phyloP scores from a whole-genome alignment of 306 rosid species.

The Castanospermum australe region DNA sequence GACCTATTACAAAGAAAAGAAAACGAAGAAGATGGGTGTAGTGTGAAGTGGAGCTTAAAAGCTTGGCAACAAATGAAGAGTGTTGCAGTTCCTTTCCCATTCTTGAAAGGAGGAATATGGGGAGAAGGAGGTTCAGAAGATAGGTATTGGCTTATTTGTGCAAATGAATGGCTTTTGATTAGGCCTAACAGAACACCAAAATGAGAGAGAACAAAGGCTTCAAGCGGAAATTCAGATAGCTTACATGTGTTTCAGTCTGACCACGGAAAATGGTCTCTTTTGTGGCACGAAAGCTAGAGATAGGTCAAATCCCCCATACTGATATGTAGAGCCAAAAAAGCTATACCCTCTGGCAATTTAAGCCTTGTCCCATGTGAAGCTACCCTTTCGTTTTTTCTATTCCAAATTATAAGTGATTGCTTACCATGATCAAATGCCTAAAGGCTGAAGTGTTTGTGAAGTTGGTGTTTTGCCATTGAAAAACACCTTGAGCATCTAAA shows the following conservation, averaged over 20 bases:
- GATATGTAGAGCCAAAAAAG: not conserved
- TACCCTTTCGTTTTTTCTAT: not conserved
- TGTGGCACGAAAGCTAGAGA: not conserved
- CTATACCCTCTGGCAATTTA: not conserved
- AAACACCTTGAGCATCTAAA: not conserved
- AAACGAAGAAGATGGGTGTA: slow-evolving; percentile 22
- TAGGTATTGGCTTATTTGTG: not conserved
- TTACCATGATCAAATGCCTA: not conserved
- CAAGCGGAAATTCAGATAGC: slow-evolving; percentile 22
- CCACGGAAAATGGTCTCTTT: not conserved
- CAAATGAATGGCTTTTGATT: not conserved
- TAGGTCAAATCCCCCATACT: not conserved
- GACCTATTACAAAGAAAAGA: slow-evolving; percentile 44
- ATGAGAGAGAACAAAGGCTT: not conserved
- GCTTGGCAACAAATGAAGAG: slow-evolving; percentile 15
- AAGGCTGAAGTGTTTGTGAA: not conserved
- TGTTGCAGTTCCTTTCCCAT: slow-evolving; percentile 28
- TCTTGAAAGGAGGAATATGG: not conserved
- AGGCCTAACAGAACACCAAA: not conserved
- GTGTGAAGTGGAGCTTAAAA: slow-evolving; percentile 11
- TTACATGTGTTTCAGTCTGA: slow-evolving; percentile 27
- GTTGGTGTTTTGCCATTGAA: not conserved
- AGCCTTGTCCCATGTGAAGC: not conserved
- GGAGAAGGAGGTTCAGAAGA: not conserved
- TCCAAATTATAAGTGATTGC: not conserved